Base-by-base conservation (phyloP, 352 stramenopile genomes). In the Phytophthora vignae region DNA sequence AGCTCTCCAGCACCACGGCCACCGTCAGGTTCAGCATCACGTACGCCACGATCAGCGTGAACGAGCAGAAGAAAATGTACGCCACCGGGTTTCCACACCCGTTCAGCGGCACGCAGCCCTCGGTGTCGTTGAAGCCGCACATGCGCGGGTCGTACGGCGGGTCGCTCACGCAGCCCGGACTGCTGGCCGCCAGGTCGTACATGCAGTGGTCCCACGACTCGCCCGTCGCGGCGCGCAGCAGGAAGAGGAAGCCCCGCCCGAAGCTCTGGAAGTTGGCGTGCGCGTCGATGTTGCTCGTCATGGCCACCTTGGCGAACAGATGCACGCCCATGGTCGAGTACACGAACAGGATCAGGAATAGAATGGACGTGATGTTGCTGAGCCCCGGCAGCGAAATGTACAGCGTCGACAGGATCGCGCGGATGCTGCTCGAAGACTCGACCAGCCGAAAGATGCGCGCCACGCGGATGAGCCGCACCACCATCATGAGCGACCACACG, bases 321-420 rank as follows among this genome's bases (percentile, higher is more conserved):
- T 98, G 90, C 10, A 98, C 84, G 2, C 92, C 92, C 81, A 97
- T 89, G 2, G 94, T 92, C 49, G 93, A 77, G 64, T 95, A 98
- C 63, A 98, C 97, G 78, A 98, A 98, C 27, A 97, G 77, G 65
- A 98, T 87, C 12, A 98, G 69, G n/a, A 98, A 87, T 9, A 98
- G 60, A 29, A 98, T 88, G 7, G 81, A 89, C 29, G 84, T 91
- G 61, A 98, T 92, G 77, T 98, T 98, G 54, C 78, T 90, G 8
- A 97, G 82, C 1, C 83, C 88, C 17, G 93, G 93, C 2, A 98
- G 76, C 17, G 88, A 77, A 4, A 92, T 87, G 53, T 98, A 85
- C n/a, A 98, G 83, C 22, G 94, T 98, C 25, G 94, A 81, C 57
- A 98, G 76, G 52, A 97, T 91, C 55, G 92, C 87, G 0, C 81